These are phyloP conservation scores for Aspergillus sclerotioniger DNA, from an alignment of 495 filamentous ascomycete genomes.

Conservation along the genomic window DNA sequence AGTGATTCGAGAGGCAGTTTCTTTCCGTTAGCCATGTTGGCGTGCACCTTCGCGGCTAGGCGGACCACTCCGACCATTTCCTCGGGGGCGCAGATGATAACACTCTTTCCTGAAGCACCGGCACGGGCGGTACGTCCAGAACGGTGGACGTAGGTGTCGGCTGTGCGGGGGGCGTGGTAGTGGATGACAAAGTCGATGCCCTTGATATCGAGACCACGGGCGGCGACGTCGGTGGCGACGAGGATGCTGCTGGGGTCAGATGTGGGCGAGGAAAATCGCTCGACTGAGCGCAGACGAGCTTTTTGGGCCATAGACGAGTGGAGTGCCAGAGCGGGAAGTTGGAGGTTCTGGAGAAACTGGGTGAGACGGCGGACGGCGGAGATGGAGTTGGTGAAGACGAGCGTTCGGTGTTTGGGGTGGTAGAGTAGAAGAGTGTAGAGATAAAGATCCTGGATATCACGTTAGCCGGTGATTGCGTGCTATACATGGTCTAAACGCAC, in stretches of 20 bases:
- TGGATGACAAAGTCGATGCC: constrained; percentile 84
- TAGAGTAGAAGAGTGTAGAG: constrained; percentile 85
- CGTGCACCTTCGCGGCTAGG: constrained; percentile 84
- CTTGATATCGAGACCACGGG: constrained; percentile 93
- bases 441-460: constrained; percentile 68
- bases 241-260: constrained; percentile 66
- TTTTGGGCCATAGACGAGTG: constrained; percentile 97
- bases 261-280: constrained; percentile 73
- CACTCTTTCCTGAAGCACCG: constrained; percentile 68
- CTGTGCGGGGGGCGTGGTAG: constrained; percentile 90
- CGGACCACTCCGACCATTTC: constrained; percentile 81
- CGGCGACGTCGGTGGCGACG: constrained; percentile 92
- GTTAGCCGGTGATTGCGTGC: not conserved
- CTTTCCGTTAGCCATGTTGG: constrained; percentile 50
- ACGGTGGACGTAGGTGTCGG: constrained; percentile 92
- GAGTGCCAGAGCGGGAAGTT: constrained; percentile 71
- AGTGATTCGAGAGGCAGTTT: constrained; percentile 69
- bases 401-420: constrained; percentile 71
- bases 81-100: constrained; percentile 87
- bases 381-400: constrained; percentile 96
- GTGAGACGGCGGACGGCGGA: constrained; percentile 84
- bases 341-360: constrained; percentile 79
- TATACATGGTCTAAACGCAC: constrained; percentile 32
- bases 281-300: constrained; percentile 87
- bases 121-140: constrained; percentile 94